phyloP scores from a whole-genome alignment of 768 basidiomycete genomes.

The Cantharellus cinnabarinus region DNA sequence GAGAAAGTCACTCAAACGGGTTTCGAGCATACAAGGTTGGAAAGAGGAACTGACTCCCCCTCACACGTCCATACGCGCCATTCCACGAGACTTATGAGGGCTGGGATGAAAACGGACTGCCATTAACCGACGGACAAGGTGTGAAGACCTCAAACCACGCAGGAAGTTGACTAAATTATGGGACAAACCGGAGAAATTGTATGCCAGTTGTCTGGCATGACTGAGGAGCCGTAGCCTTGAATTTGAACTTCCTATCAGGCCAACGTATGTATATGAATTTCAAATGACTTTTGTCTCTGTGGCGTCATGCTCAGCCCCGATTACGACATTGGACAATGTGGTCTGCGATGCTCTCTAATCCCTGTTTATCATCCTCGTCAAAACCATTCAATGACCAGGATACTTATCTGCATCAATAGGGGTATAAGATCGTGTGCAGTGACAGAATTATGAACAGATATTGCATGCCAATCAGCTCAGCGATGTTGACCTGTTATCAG shows the following conservation, averaged over 20 bases:
- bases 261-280: too few species aligned
- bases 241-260: too few species aligned
- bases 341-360: constrained; percentile 50
- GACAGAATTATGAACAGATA: too few species aligned
- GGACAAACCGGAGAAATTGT: constrained; percentile 52
- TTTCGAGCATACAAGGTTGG: constrained; percentile 37
- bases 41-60: constrained; percentile 56
- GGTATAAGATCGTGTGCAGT: not conserved
- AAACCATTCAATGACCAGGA: constrained; percentile 70
- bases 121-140: constrained; percentile 66
- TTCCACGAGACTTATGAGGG: constrained; percentile 56
- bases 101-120: constrained; percentile 66
- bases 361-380: constrained; percentile 52
- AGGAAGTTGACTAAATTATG: constrained; percentile 51
- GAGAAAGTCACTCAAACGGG: constrained; percentile 56
- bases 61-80: constrained; percentile 65
- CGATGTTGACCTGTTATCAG: too few species aligned
- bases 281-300: too few species aligned
- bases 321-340: constrained; percentile 25
- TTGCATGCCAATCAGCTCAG: too few species aligned
- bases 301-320: not conserved
- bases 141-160: constrained; percentile 68
- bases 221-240: constrained; percentile 1
- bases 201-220: constrained; percentile 42
- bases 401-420: constrained; percentile 26